phyloP scores from a whole-genome alignment of 2,329 filamentous ascomycete genomes.

The Colletotrichum lindemuthianum region DNA sequence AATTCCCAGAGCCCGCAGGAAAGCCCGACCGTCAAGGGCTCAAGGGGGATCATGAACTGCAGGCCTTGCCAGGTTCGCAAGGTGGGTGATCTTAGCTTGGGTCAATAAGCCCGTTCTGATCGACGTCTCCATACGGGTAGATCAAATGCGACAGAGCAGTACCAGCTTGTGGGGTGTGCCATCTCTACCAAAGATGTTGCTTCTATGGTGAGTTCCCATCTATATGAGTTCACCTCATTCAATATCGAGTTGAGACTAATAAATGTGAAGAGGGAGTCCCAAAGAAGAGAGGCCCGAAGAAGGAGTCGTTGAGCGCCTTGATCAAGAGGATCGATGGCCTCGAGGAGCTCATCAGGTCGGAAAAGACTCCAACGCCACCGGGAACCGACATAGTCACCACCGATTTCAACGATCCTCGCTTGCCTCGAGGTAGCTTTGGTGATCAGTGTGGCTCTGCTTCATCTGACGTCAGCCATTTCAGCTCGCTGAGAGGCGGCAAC shows the following conservation, averaged over 20 bases:
- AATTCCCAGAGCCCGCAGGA: slow-evolving; percentile 21
- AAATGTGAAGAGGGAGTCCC: slow-evolving; percentile 12
- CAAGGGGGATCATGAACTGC: slow-evolving; percentile 29
- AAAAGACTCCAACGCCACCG: slow-evolving; percentile 26
- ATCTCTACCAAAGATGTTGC: slow-evolving; percentile 30
- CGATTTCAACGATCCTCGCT: slow-evolving; percentile 5
- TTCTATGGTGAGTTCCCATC: slow-evolving; percentile 12
- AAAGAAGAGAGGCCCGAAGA: slow-evolving; percentile 28
- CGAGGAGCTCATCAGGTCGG: slow-evolving; percentile 32
- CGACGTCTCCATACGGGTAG: slow-evolving; percentile 17
- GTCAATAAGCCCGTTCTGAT: slow-evolving; percentile 28
- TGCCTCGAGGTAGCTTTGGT: neutral
- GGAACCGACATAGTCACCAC: slow-evolving; percentile 9
- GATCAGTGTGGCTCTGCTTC: slow-evolving; percentile 21
- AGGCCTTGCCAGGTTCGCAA: slow-evolving; percentile 30
- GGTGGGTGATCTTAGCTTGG: slow-evolving; percentile 5
- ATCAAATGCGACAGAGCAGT: slow-evolving; percentile 34
- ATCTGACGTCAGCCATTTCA: slow-evolving; percentile 21
- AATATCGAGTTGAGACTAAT: neutral
- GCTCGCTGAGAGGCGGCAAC: slow-evolving; percentile 5
- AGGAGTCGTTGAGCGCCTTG: slow-evolving; percentile 28
- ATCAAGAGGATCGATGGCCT: slow-evolving; percentile 30
- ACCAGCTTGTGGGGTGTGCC: slow-evolving; percentile 30
- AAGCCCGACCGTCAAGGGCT: slow-evolving; percentile 15
- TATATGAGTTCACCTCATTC: too few relatives aligned